A percentile compares a stretch with the other conserved stretches of the same genome.
These are phyloP conservation scores for Sporothrix euskadiensis DNA, from an alignment of 2,329 filamentous ascomycete species.

Conservation along the genomic window DNA sequence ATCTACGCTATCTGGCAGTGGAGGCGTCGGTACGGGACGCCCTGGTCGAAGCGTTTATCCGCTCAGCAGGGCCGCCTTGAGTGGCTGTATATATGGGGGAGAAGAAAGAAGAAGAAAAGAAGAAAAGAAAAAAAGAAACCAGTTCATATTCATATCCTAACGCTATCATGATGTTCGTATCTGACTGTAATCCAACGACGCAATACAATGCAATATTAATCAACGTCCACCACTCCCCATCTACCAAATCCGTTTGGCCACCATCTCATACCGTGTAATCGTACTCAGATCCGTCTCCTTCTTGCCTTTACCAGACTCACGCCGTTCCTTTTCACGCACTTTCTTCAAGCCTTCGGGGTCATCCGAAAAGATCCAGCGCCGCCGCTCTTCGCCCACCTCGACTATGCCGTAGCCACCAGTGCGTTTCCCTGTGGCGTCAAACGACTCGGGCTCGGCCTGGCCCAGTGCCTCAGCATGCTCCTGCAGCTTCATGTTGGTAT, in stretches of 20 bases:
- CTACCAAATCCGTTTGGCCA: slow-evolving; percentile 94
- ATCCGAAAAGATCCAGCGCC: slow-evolving; percentile 83
- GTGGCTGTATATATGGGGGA: background rate
- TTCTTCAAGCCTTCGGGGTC: slow-evolving; percentile 69
- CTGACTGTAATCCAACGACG: background rate
- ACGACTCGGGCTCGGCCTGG: slow-evolving; percentile 53
- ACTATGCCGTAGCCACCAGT: slow-evolving; percentile 81
- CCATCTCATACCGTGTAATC: slow-evolving; percentile 87
- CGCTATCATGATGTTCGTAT: background rate
- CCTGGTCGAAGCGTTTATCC: slow-evolving; percentile 66
- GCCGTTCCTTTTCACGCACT: slow-evolving; percentile 63
- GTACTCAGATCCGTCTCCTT: slow-evolving; percentile 63
- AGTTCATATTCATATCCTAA: background rate
- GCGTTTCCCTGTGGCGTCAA: slow-evolving; percentile 71
- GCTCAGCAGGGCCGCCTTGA: slow-evolving; percentile 58
- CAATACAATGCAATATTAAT: background rate
- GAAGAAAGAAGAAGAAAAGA: background rate
- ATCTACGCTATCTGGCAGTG: slow-evolving; percentile 70
- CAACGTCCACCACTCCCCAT: background rate
- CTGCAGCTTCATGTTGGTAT: slow-evolving; percentile 74
- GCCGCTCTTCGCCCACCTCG: slow-evolving; percentile 84
- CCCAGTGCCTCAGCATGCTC: slow-evolving; percentile 56
- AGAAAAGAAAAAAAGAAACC: background rate
- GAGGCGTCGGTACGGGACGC: slow-evolving; percentile 61
- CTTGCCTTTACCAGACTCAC: slow-evolving; percentile 58